phyloP scores from a whole-genome alignment of 805 yeast genomes.

The Teunomyces stri region DNA sequence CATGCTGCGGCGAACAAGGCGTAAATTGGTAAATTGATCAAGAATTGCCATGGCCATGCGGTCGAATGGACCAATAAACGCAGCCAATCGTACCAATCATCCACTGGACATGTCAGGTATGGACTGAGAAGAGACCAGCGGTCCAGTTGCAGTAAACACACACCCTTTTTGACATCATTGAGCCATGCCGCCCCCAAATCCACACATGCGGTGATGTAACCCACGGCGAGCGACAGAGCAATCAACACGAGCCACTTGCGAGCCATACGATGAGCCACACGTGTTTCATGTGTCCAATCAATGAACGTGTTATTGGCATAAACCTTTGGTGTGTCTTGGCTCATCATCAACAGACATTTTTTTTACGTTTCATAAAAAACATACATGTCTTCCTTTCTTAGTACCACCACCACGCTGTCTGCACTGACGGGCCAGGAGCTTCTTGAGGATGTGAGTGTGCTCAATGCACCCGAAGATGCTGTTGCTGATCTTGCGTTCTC shows the following conservation, averaged over 20 bases:
- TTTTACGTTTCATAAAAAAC: no score
- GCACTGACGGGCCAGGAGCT: slow-evolving; percentile 57
- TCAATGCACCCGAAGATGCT: slow-evolving; percentile 90
- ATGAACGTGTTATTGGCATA: slow-evolving; percentile 39
- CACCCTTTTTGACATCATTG: slow-evolving; percentile 52
- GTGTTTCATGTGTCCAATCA: slow-evolving; percentile 53
- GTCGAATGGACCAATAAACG: slow-evolving; percentile 23
- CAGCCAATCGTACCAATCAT: slow-evolving; percentile 41
- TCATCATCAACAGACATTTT: no score
- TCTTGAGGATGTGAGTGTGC: slow-evolving; percentile 65
- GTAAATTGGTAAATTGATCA: slow-evolving; percentile 38
- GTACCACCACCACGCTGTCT: slow-evolving; percentile 27
- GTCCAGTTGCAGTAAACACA: slow-evolving; percentile 40
- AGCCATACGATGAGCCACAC: slow-evolving; percentile 12
- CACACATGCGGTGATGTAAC: slow-evolving; percentile 46
- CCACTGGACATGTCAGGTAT: slow-evolving; percentile 42
- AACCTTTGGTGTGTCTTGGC: background rate
- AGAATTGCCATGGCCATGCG: slow-evolving; percentile 14
- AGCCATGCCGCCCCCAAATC: slow-evolving; percentile 51
- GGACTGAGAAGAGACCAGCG: slow-evolving; percentile 43
- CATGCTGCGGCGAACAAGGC: slow-evolving; percentile 23
- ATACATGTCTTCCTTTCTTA: slow-evolving; percentile 35
- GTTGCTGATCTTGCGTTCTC: slow-evolving; percentile 82
- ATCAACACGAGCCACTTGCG: slow-evolving; percentile 50
- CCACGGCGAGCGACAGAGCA: slow-evolving; percentile 44